Percentiles rank a stretch among this genome's conserved stretches.
These are phyloP conservation scores for Bruguiera gymnorhiza DNA, from an alignment of 345 rosid genomes.

Conservation along the genomic window DNA sequence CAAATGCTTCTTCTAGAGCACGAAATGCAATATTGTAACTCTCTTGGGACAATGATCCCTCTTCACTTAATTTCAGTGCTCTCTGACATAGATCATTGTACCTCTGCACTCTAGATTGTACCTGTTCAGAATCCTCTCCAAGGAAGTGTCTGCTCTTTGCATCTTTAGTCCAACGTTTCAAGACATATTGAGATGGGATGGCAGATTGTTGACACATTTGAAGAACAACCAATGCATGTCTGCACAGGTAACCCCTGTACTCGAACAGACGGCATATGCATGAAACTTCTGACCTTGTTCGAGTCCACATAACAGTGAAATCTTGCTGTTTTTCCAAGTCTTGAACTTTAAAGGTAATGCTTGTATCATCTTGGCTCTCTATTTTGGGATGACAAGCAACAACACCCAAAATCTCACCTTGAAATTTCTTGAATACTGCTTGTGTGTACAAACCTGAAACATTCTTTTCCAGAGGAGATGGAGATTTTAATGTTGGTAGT, in stretches of 20 bases:
- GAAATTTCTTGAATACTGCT: conserved; percentile 63
- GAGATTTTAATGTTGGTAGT: conserved; percentile 62
- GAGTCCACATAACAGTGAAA: conserved; percentile 51
- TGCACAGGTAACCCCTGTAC: conserved; percentile 63
- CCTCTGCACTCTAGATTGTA: conserved; percentile 51
- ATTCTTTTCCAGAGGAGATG: conserved; percentile 69
- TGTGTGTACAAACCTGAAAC: conserved; percentile 59
- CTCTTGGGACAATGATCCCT: conserved; percentile 60
- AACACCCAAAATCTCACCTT: conserved; percentile 62
- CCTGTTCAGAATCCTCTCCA: conserved; percentile 47
- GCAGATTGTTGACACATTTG: conserved; percentile 55
- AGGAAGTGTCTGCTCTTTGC: conserved; percentile 46
- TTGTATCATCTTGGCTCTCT: conserved; percentile 49
- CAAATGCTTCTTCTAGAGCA: conserved; percentile 56
- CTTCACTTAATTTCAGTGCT: conserved; percentile 55
- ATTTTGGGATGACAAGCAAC: conserved; percentile 61
- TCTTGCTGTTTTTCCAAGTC: conserved; percentile 55
- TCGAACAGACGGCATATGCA: conserved; percentile 60
- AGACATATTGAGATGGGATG: conserved; percentile 54
- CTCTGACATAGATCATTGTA: conserved; percentile 52
- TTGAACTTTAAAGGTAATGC: conserved; percentile 50
- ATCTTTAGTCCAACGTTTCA: conserved; percentile 75
- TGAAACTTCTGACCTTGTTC: conserved; percentile 42
- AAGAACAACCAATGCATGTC: conserved; percentile 65
- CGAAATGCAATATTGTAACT: conserved; percentile 53